Percentiles rank a stretch among this genome's conserved stretches.
Conservation (phyloP, 2,329 filamentous ascomycete species). For the Gaeumannomyces tritici region DNA sequence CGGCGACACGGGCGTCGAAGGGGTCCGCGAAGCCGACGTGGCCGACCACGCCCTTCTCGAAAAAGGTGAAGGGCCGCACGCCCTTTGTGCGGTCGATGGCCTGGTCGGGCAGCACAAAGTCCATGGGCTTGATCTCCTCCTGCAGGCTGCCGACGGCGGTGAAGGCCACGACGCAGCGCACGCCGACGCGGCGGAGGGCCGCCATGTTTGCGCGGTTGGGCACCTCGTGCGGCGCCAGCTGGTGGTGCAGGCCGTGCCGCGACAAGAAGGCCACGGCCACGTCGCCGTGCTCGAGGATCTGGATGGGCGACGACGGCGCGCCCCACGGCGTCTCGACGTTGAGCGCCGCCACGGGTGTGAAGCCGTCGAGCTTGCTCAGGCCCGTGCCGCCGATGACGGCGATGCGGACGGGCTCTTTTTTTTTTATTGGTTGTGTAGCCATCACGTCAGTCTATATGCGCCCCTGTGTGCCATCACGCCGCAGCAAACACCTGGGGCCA, state of each 20-base stretch:
- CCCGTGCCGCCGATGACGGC: slow-evolving; percentile 92
- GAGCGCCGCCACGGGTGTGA: slow-evolving; percentile 72
- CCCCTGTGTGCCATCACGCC: not conserved
- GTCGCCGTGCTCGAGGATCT: slow-evolving; percentile 78
- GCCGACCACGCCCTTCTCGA: slow-evolving; percentile 82
- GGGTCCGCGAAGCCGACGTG: slow-evolving; percentile 95
- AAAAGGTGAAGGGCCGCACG: slow-evolving; percentile 89
- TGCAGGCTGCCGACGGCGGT: slow-evolving; percentile 87
- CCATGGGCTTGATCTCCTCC: slow-evolving; percentile 87
- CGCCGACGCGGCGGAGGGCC: slow-evolving; percentile 84
- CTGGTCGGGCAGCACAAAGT: slow-evolving; percentile 95
- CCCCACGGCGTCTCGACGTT: slow-evolving; percentile 84
- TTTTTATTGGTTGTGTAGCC: not conserved
- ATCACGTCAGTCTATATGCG: not conserved
- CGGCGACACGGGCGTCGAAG: slow-evolving; percentile 71
- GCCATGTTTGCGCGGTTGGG: slow-evolving; percentile 92
- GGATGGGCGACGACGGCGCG: slow-evolving; percentile 62
- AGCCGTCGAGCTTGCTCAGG: slow-evolving; percentile 77
- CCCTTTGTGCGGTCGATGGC: slow-evolving; percentile 97
- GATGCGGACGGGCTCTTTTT: slow-evolving; percentile 61
- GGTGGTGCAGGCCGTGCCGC: slow-evolving; percentile 81
- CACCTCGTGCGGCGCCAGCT: slow-evolving; percentile 90
- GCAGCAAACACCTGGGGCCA: not conserved
- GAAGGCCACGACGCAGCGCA: slow-evolving; percentile 87
- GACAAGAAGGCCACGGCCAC: slow-evolving; percentile 85